Percentiles rank a stretch among this genome's conserved stretches.
Conservation (phyloP, 108 stramenopile species). For the Ochromonas danica region DNA sequence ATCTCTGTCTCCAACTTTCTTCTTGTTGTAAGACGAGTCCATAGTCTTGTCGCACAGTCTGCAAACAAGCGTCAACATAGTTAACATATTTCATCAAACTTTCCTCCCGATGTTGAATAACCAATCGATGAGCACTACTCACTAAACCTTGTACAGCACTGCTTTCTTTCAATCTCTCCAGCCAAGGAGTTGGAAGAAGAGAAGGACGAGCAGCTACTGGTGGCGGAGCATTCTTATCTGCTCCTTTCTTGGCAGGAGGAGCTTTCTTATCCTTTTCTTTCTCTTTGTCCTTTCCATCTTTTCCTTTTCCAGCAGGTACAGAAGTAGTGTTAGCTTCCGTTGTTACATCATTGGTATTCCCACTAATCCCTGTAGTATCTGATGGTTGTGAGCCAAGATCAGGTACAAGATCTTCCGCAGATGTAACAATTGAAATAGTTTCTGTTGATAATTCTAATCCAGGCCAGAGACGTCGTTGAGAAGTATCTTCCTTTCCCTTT, state of each 20-base stretch:
- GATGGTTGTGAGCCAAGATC: background rate
- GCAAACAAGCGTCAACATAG: background rate
- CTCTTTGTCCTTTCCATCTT: background rate
- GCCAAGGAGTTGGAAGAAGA: background rate
- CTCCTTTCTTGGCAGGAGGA: background rate
- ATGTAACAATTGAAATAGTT: background rate
- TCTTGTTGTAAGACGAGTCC: background rate
- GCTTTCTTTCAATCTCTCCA: background rate
- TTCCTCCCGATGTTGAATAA: background rate
- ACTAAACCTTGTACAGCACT: background rate
- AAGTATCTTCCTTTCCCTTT: background rate
- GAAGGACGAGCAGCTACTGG: background rate
- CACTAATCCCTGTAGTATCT: background rate
- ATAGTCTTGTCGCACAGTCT: background rate
- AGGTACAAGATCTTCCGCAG: background rate
- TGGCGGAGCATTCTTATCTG: background rate
- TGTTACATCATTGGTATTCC: background rate
- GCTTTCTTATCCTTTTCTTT: background rate
- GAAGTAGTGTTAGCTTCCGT: background rate
- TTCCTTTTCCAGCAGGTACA: background rate
- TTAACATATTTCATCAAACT: background rate
- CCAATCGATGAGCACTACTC: slow-evolving; percentile 11
- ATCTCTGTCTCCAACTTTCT: slow-evolving; percentile 2
- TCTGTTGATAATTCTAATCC: background rate
- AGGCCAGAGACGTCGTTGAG: slow-evolving; percentile 6